Base-by-base conservation (phyloP, 257 asterid genomes). In the Jacaranda copaia region DNA sequence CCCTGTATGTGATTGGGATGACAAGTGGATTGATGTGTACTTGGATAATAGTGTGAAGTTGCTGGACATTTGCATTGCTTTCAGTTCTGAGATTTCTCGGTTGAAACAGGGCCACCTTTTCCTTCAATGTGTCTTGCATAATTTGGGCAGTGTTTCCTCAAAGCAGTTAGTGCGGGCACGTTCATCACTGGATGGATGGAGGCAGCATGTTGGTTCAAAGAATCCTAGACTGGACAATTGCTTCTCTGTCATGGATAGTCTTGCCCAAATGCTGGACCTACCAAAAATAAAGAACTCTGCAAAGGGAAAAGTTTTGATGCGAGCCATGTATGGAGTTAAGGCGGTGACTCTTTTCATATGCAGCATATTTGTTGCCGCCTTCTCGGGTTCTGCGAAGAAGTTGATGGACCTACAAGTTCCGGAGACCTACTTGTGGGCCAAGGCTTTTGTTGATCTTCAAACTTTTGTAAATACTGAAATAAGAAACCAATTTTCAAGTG, bases 21-120 rank as follows among this genome's bases (percentile, higher is more conserved):
- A 91, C 72, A 92, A 91, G 81, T 95, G 99, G 99, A 83, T 92
- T 8, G 97, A 90, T 62, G 96, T 90, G 3, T 92, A 92, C 84
- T 77, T 95, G 75, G 89, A 88, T 77, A 83, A 87, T 57, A 95
- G 97, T 39, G 88, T 91, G 75, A 91, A 88, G 80, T 81, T 92
- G 74, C 82, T 95, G 43, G 98, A 95, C 75, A 84, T 93, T 64
- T 86, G 96, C 88, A 88, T 81, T 35, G 89, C 96, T 45, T 91
- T 91, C 86, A 88, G 89, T 84, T 91, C 96, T 5, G 98, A 95
- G 85, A 83, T 89, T 43, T 87, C 98, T 35, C 91, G 90, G 3
- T 84, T 91, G 66, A 95, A 84, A 74, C 96, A 89, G 56, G 97
- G 97, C 42, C 87, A 89, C 81, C 93, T 95, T 6, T 87, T 79